A percentile compares a stretch with the other conserved stretches of the same genome.
Evolutionary conservation across 2,329 filamentous ascomycete species (phyloP).

Genomic region (Phaeophleospora eucalypticola): DNA sequence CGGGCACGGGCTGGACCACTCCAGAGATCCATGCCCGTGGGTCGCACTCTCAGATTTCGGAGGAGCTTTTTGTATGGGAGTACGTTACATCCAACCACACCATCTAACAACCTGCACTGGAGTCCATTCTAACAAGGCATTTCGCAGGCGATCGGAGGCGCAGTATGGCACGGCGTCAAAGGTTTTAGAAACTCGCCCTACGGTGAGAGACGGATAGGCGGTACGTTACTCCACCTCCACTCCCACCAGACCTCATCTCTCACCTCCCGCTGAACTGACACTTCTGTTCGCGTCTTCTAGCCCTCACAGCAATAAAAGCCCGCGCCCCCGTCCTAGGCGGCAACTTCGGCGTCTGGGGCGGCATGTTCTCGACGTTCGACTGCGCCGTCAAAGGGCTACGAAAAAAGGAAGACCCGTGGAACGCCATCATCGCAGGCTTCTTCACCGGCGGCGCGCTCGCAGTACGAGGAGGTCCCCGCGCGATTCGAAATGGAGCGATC

Average conservation of each 20-base stretch:
- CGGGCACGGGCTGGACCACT: conserved; percentile 69
- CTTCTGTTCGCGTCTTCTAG: conserved; percentile 27
- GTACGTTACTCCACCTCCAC: conserved; percentile 22
- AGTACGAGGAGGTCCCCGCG: conserved; percentile 84
- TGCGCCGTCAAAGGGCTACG: conserved; percentile 84
- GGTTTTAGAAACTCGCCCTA: conserved; percentile 56
- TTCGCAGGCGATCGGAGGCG: conserved; percentile 39
- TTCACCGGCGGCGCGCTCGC: conserved; percentile 92
- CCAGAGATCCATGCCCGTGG: conserved; percentile 93
- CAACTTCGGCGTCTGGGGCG: conserved; percentile 98
- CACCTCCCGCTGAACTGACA: background rate
- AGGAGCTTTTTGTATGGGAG: conserved; percentile 93
- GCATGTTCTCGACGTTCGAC: conserved; percentile 92
- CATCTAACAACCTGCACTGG: background rate
- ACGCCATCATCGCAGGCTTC: conserved; percentile 95
- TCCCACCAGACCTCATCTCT: background rate
- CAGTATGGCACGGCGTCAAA: conserved; percentile 96
- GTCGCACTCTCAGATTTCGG: conserved; percentile 97
- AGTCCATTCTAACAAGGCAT: conserved; percentile 2
- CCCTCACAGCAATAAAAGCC: conserved; percentile 95
- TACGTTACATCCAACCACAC: conserved; percentile 54
- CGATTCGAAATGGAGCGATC: conserved; percentile 91
- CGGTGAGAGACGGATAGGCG: conserved; percentile 91
- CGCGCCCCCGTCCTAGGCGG: conserved; percentile 92
- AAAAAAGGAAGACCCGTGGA: conserved; percentile 97